Base-by-base conservation (phyloP, 495 filamentous ascomycete species). In the Cercophora samala region DNA sequence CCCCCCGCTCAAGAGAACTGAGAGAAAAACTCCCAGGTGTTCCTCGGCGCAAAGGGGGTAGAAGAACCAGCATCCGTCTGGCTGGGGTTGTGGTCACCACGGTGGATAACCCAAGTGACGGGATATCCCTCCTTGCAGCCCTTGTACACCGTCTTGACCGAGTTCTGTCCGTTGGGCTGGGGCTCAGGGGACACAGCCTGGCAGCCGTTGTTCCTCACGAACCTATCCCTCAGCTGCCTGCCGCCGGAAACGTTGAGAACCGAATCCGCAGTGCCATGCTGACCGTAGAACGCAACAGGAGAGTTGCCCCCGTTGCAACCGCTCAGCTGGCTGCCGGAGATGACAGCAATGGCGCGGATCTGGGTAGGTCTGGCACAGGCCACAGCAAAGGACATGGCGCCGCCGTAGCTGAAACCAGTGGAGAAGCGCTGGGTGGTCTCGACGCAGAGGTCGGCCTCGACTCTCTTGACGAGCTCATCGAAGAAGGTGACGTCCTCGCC, bases 361-460 rank as follows among this genome's bases (percentile, higher is more conserved):
- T 70, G 70, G 37, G 78, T 74, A 1, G 76, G 71, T 1, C 75
- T 75, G 0, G 80, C 69, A 58, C 82, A 85, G 8, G 82, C 82
- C 17, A 84, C 62, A 4, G 77, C 68, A 62, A 76, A 83, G 17
- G 78, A 81, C 82, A 84, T 84, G 37, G 75, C 78, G n/a, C 74
- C 82, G 26, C 82, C 82, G 71, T 79, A 85, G 69, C 77, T 80
- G 73, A 82, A 85, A 15, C 82, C 82, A 4, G 77, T 81, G 1
- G 80, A 76, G 75, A 81, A 85, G 64, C 78, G 73, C n/a, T 78
- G 74, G 53, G 67, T 76, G 52, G 74, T 65, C 63, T 85, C 77
- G 6, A 84, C 69, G 69, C 83, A 85, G 53, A 83, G 76, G 23
- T 78, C 79, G 52, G 64, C 70, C 54, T 81, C 77, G 19, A 81